phyloP scores from a whole-genome alignment of 108 stramenopile species.

The Thalassiosira profunda region DNA sequence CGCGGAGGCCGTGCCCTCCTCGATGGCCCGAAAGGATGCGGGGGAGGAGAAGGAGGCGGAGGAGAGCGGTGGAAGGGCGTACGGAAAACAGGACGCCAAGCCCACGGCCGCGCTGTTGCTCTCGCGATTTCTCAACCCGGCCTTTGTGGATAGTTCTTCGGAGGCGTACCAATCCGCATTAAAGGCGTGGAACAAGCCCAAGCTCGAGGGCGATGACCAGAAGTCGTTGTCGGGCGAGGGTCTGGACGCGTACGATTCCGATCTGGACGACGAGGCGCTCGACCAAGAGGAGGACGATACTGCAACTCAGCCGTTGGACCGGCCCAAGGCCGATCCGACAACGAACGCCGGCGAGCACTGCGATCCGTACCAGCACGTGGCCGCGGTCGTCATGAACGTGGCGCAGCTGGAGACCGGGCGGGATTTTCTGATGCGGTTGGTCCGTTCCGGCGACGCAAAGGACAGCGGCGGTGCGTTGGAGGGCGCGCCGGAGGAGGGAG shows the following conservation, averaged over 20 bases:
- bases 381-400: constrained; percentile 87
- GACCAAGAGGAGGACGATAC: constrained; percentile 7
- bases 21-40: constrained; percentile 1
- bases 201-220: background rate
- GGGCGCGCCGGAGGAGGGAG: background rate
- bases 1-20: constrained; percentile 63
- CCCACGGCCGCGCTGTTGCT: constrained; percentile 75
- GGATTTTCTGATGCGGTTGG: constrained; percentile 68
- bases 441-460: constrained; percentile 3
- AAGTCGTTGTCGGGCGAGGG: background rate
- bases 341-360: constrained; percentile 34
- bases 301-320: constrained; percentile 14
- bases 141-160: constrained; percentile 33
- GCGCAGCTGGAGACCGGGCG: constrained; percentile 83
- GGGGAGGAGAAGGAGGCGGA: constrained; percentile 24
- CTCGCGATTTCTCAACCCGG: constrained; percentile 56
- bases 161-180: constrained; percentile 10
- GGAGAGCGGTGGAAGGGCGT: background rate
- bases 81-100: constrained; percentile 31
- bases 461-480: too few species aligned
- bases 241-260: constrained; percentile 32
- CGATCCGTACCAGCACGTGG: constrained; percentile 93
- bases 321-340: constrained; percentile 12
- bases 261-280: constrained; percentile 34
- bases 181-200: constrained; percentile 1